Conservation (phyloP, 257 asterid species). For the Solanum tarijense region DNA sequence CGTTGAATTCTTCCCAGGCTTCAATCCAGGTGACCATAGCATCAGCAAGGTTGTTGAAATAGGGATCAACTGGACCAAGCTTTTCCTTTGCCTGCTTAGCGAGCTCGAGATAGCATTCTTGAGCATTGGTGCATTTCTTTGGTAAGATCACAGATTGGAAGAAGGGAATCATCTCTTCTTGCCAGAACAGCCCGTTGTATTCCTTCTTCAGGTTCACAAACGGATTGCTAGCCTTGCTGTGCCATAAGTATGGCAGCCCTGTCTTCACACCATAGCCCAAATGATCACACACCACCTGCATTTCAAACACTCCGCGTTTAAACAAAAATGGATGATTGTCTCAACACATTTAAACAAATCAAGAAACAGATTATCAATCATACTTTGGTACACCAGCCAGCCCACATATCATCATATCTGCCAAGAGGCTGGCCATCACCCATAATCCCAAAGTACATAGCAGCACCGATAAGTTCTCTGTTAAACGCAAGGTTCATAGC, state of each 20-base stretch:
- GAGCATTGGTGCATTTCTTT: conserved; percentile 51
- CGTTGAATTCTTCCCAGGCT: conserved; percentile 55
- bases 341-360: background rate
- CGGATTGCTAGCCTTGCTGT: conserved; percentile 78
- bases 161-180: conserved; percentile 65
- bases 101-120: conserved; percentile 56
- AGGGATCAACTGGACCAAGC: conserved; percentile 45
- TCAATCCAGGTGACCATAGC: conserved; percentile 69
- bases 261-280: conserved; percentile 62
- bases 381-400: conserved; percentile 39
- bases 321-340: background rate
- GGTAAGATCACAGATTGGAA: conserved; percentile 43
- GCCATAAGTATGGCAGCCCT: conserved; percentile 73
- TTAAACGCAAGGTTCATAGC: conserved; percentile 34
- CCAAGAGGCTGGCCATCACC: conserved; percentile 39
- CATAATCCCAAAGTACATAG: conserved; percentile 32
- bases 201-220: conserved; percentile 62
- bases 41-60: conserved; percentile 52
- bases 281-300: conserved; percentile 58
- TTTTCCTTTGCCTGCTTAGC: conserved; percentile 51
- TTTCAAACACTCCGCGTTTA: background rate
- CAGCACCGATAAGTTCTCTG: conserved; percentile 31
- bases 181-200: conserved; percentile 65
- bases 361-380: background rate
- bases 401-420: conserved; percentile 39